Evolutionary conservation across 257 asterid genomes (phyloP), one percentile per base, ranked within the genome.

Genomic region (Rauvolfia tetraphylla): DNA sequence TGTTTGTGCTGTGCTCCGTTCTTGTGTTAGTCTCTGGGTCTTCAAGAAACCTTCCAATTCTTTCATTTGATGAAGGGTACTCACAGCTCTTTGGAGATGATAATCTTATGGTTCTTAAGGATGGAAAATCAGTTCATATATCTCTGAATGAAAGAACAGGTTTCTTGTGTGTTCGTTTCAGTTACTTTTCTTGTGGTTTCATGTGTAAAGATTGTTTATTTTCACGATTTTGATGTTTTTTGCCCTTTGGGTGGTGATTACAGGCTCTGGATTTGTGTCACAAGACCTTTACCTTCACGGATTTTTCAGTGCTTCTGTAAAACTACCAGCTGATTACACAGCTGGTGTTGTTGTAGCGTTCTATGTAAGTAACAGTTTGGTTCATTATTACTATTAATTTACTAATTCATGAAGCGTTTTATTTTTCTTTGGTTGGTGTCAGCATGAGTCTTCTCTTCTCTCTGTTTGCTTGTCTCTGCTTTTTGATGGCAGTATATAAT

Each of bases 301-400:
- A 49, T 87, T 83, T 74, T 93, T 91, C 76, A 93, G 97, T 83
- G 98, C 97, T 80, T 88, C 98, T 31, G 83, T 93, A 34, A 93
- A 93, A 83, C 94, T 93, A 20, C 98, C 98, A 79, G 83, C 97
- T 25, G 98, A 88, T 87, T 93, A 91, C 77, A 93, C 97, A 54
- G 97, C 98, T 77, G 98, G 98, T 15, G 98, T 93, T 68, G 98
- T 93, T n/a, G 98, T 93, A 72, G 97, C 98, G 8, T 93, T 93
- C 76, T 93, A 93, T 86, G 98, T 93, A 72, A 90, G 98, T 87
- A 42, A n/a, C 22, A 59, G 39, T 29, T 58, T 68, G 23, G 5
- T n/a, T 33, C 42, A 3, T 49, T 29, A 31, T 11, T 25, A 17
- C 46, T 42, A n/a, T 27, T 68, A 46, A 38, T 58, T 15, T 74